phyloP scores from a whole-genome alignment of 2,329 filamentous ascomycete species.

The Fusarium compactum region DNA sequence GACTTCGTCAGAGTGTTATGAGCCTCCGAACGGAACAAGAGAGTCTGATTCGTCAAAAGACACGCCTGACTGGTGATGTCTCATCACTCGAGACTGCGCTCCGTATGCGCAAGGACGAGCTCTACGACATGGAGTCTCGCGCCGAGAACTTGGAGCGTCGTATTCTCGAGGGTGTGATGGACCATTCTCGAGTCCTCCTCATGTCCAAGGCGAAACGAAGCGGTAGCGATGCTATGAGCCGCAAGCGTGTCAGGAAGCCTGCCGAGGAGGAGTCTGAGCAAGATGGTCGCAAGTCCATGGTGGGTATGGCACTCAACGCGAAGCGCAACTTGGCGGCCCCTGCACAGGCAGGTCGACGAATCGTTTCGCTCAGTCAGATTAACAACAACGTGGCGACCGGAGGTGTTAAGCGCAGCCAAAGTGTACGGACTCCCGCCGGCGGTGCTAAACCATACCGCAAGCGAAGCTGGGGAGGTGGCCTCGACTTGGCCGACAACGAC shows the following conservation, averaged over 20 bases:
- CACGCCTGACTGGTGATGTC: slow-evolving; percentile 84
- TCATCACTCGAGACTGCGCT: slow-evolving; percentile 92
- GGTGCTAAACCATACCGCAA: slow-evolving; percentile 67
- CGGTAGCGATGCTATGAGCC: slow-evolving; percentile 67
- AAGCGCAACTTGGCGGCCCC: slow-evolving; percentile 62
- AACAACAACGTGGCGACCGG: slow-evolving; percentile 76
- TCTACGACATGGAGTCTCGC: slow-evolving; percentile 88
- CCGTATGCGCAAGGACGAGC: slow-evolving; percentile 87
- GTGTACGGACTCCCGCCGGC: slow-evolving; percentile 72
- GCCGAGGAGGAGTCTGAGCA: slow-evolving; percentile 40
- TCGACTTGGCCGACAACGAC: slow-evolving; percentile 63
- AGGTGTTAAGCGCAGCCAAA: slow-evolving; percentile 81
- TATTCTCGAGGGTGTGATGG: slow-evolving; percentile 94
- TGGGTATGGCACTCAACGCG: slow-evolving; percentile 67
- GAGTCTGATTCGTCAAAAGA: slow-evolving; percentile 80
- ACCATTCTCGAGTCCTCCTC: slow-evolving; percentile 92
- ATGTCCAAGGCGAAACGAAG: slow-evolving; percentile 72
- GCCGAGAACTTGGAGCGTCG: slow-evolving; percentile 91
- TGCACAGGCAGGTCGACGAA: slow-evolving; percentile 73
- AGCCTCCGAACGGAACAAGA: slow-evolving; percentile 77
- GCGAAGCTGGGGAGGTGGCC: slow-evolving; percentile 73
- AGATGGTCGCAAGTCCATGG: slow-evolving; percentile 53
- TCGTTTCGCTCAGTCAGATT: slow-evolving; percentile 92
- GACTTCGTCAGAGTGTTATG: slow-evolving; percentile 67
- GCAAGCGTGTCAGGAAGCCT: slow-evolving; percentile 65